Percentiles rank a stretch among this genome's conserved stretches.
Conservation (phyloP, 768 basidiomycete genomes). For the Tulasnella sp. region DNA sequence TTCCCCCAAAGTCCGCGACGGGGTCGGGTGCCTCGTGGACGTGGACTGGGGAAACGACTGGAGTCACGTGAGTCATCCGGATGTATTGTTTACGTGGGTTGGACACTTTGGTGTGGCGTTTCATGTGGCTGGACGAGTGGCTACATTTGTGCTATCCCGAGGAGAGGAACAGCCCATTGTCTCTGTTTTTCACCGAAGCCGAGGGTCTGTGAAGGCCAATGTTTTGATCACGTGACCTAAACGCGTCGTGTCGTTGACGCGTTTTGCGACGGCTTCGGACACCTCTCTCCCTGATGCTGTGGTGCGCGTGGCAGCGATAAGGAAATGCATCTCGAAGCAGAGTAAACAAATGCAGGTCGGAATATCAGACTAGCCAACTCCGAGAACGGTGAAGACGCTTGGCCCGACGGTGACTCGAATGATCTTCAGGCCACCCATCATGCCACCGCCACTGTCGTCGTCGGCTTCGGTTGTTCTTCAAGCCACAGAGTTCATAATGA, state of each 20-base stretch:
- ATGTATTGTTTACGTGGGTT: too few species aligned
- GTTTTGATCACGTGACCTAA: not conserved
- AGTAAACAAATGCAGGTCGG: too few species aligned
- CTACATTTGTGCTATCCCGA: too few species aligned
- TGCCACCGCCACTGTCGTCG: not conserved
- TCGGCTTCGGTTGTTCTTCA: not conserved
- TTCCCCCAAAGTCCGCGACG: too few species aligned
- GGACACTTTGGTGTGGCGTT: too few species aligned
- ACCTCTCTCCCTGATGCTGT: not conserved
- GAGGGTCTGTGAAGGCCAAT: not conserved
- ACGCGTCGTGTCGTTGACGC: not conserved
- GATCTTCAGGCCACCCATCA: not conserved
- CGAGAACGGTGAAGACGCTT: not conserved
- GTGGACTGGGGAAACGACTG: too few species aligned
- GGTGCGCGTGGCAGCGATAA: not conserved
- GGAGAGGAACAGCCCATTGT: too few species aligned
- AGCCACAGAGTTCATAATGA: conserved; percentile 1
- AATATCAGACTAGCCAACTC: not conserved
- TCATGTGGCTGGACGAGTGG: too few species aligned
- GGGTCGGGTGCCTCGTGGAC: too few species aligned
- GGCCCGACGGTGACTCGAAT: not conserved
- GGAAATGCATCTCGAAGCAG: not conserved
- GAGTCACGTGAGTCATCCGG: too few species aligned
- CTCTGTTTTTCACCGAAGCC: not conserved
- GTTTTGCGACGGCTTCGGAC: not conserved